Conservation (phyloP, 441 rosid genomes). For the Capsella rubella region DNA sequence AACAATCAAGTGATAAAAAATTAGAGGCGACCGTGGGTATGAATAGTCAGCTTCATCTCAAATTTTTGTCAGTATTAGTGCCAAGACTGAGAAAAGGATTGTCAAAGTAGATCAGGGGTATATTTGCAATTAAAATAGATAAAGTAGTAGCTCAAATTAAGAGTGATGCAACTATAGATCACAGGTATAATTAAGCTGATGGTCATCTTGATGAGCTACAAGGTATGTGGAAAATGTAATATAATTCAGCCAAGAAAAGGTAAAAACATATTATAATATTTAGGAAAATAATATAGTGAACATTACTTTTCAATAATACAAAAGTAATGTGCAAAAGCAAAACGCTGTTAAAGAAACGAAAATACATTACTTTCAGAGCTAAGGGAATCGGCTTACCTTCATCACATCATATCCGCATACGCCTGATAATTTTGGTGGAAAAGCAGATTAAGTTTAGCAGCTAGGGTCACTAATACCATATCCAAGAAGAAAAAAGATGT, state of each 20-base stretch:
- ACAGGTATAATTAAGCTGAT: slow-evolving; percentile 25
- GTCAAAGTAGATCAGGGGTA: slow-evolving; percentile 33
- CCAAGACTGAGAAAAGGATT: slow-evolving; percentile 23
- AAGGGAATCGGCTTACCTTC: slow-evolving; percentile 48
- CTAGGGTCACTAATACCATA: slow-evolving; percentile 21
- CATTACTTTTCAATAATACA: not conserved
- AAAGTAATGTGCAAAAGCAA: slow-evolving; percentile 23
- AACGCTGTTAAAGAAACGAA: slow-evolving; percentile 12
- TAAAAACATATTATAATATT: slow-evolving; percentile 1
- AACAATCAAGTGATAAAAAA: slow-evolving; percentile 34
- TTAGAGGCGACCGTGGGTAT: slow-evolving; percentile 24
- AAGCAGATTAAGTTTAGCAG: slow-evolving; percentile 34
- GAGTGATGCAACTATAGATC: slow-evolving; percentile 33
- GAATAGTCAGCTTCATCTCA: slow-evolving; percentile 39
- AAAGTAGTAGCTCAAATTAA: slow-evolving; percentile 25
- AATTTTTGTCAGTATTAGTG: slow-evolving; percentile 22
- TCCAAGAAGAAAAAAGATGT: slow-evolving; percentile 12
- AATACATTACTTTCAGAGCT: slow-evolving; percentile 23
- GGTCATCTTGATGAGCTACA: slow-evolving; percentile 31
- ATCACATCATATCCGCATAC: slow-evolving; percentile 54
- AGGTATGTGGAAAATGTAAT: slow-evolving; percentile 2
- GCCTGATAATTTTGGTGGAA: slow-evolving; percentile 46
- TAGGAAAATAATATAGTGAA: not conserved
- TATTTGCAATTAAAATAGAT: not conserved
- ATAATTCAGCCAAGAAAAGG: slow-evolving; percentile 16